Percentiles rank a stretch among this genome's conserved stretches.
phyloP scores from a whole-genome alignment of 1,284 basidiomycete genomes.

The Trichosporon faecale region DNA sequence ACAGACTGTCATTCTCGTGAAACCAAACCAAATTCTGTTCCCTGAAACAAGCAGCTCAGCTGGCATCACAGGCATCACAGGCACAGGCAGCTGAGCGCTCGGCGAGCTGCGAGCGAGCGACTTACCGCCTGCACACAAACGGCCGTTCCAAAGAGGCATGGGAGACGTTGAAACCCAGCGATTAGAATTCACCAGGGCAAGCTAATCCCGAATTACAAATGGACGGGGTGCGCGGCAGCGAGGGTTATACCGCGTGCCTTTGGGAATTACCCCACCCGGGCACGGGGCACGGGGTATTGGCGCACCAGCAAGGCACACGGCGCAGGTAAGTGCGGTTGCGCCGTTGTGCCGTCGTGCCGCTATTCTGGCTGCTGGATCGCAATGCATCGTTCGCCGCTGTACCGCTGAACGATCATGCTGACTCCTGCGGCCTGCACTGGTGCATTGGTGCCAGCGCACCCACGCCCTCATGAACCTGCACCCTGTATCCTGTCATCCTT shows the following conservation, averaged over 20 bases:
- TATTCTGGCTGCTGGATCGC: not conserved
- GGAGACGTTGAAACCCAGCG: not conserved
- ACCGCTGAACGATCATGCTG: not conserved
- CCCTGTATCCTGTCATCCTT: not conserved
- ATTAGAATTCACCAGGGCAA: not conserved
- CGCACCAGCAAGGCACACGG: not conserved
- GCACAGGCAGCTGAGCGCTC: not conserved
- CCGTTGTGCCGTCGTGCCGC: not conserved
- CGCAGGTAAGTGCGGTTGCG: not conserved
- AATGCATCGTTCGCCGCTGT: no score
- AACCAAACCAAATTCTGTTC: not conserved
- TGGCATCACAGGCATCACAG: not conserved
- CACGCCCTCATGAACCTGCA: not conserved
- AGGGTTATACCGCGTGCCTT: not conserved
- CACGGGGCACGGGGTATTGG: not conserved
- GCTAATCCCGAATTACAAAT: not conserved
- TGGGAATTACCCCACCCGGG: not conserved
- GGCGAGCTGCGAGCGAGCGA: not conserved
- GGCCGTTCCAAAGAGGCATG: not conserved
- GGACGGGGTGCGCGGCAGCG: not conserved
- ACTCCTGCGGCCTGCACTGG: not conserved
- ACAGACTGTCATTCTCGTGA: not conserved
- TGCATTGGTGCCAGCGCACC: not conserved
- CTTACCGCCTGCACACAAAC: not conserved
- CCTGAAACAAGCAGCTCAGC: not conserved